Evolutionary conservation across 2,329 filamentous ascomycete species (phyloP).

Genomic region (Claviceps sp.): DNA sequence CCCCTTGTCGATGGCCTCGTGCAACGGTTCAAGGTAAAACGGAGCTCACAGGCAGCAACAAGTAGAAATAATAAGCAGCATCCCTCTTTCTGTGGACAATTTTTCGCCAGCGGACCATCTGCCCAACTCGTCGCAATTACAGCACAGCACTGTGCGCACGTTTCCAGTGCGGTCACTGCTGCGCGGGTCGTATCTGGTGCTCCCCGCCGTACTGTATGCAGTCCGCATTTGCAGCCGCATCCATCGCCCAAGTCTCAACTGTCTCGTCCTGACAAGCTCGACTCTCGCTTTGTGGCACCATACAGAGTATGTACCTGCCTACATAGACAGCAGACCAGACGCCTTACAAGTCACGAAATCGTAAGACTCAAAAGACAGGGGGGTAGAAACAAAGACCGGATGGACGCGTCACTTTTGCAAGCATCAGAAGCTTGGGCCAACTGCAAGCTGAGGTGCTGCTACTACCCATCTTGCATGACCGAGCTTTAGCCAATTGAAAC

Average conservation of each 20-base stretch:
- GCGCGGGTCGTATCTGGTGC: neutral
- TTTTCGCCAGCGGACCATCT: neutral
- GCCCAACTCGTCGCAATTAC: neutral
- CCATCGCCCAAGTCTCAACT: neutral
- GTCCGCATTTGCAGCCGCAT: neutral
- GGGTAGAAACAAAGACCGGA: neutral
- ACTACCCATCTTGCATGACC: slow-evolving; percentile 1
- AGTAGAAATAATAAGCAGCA: neutral
- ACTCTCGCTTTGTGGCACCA: slow-evolving; percentile 2
- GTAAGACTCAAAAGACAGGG: too few relatives aligned
- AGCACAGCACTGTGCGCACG: too few relatives aligned
- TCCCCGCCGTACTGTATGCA: neutral
- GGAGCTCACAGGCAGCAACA: neutral
- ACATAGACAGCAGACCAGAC: neutral
- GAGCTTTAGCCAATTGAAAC: neutral
- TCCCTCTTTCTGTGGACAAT: neutral
- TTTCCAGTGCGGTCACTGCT: slow-evolving; percentile 1
- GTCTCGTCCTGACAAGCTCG: neutral
- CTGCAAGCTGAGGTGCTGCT: neutral
- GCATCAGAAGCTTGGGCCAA: neutral
- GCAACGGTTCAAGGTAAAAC: neutral
- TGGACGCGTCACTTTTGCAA: slow-evolving; percentile 1
- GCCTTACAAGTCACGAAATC: neutral
- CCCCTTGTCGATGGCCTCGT: neutral
- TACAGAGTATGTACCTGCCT: neutral